Evolutionary conservation across 306 rosid genomes (phyloP).

Genomic region (Dryas octopetala): DNA sequence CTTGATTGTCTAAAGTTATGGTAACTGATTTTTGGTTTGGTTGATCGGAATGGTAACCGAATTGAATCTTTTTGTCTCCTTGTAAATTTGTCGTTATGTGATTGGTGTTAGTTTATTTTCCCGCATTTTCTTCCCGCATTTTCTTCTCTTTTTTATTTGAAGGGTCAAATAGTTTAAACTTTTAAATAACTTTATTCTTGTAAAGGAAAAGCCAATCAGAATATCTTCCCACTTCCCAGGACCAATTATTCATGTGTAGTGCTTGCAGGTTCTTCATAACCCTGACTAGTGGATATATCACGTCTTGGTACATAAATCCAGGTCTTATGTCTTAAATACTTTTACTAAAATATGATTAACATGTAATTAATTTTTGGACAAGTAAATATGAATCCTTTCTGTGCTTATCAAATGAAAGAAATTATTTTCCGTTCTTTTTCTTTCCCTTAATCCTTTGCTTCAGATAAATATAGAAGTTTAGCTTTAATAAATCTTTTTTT

Average conservation of each 20-base stretch:
- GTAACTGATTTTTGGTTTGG: too few species aligned
- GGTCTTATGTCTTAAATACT: too few species aligned
- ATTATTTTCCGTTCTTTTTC: background rate
- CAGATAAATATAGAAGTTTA: background rate
- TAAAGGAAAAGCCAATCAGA: background rate
- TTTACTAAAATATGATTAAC: too few species aligned
- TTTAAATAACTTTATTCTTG: background rate
- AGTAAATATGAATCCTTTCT: too few species aligned
- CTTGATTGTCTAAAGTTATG: too few species aligned
- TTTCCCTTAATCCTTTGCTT: background rate
- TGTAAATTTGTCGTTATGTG: background rate
- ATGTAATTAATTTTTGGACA: too few species aligned
- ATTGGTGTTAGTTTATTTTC: background rate
- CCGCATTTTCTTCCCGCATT: background rate
- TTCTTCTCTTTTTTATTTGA: background rate
- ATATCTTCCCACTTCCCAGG: background rate
- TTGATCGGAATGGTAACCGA: too few species aligned
- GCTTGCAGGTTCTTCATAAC: background rate
- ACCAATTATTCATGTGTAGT: background rate
- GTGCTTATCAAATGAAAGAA: too few species aligned
- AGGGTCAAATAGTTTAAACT: background rate
- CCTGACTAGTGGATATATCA: too few species aligned
- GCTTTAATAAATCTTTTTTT: background rate
- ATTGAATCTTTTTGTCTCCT: background rate
- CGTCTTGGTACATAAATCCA: too few species aligned